Evolutionary conservation across 257 asterid species (phyloP), one percentile per base, ranked within the genome.

Genomic region (Penstemon newberryi): DNA sequence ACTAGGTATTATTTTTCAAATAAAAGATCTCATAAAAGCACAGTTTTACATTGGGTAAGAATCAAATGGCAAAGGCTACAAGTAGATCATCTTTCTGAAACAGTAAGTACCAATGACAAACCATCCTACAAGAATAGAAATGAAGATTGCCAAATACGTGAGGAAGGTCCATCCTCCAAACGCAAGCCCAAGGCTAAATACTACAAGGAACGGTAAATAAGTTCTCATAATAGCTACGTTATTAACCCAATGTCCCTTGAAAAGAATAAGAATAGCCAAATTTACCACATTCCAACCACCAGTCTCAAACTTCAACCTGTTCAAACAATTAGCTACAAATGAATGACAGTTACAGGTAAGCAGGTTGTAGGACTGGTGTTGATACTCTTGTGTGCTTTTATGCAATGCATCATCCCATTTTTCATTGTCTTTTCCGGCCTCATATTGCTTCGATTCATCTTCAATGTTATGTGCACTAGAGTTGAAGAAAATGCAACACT

Each of bases 261-360:
- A 66, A 75, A 88, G 82, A 42, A 90, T 75, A 60, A 88, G 83
- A 63, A 88, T 25, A 19, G 99, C 96, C 81, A 93, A 67, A 74
- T 72, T 93, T 59, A 93, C 96, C 72, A 93, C 92, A 55, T 93
- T 93, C 99, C 99, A 93, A 36, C 86, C 75, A 7, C 96, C 89
- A 59, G 85, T 84, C 67, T 76, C 89, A 71, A 80, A 88, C 56
- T 80, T 84, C 85, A 90, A 70, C 87, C 91, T 83, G 87, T 93
- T 93, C 73, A 93, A 69, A 77, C 90, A 85, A 78, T 93, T 93
- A 77, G 96, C 90, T 2, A 88, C 99, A 56, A 87, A 93, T 4
- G 96, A 93, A 83, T 93, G 97, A 86, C 99, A 93, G 77, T 93
- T 93, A 88, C 97, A 90, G 43, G 99, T 85, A 61, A 93, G 78